Conservation (phyloP, 805 yeast species). For the Metschnikowia corniflorae region DNA sequence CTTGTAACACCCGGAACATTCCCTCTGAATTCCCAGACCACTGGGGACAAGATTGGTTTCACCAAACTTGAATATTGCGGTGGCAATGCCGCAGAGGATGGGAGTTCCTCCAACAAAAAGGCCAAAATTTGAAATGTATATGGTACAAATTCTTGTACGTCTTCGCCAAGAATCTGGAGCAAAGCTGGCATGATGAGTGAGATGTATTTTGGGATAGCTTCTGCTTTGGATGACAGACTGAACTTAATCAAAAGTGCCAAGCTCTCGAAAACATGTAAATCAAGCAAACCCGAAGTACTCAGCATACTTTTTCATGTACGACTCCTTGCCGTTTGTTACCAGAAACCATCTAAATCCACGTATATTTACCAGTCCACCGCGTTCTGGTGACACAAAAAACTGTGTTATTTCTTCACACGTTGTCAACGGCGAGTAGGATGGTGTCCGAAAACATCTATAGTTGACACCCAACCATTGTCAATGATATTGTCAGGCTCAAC, state of each 20-base stretch:
- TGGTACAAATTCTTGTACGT: conserved; percentile 91
- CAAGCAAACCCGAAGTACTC: too few species aligned
- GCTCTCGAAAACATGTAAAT: conserved; percentile 84
- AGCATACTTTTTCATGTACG: too few species aligned
- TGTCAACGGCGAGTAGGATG: too few species aligned
- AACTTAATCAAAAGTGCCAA: conserved; percentile 71
- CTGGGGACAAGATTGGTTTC: conserved; percentile 83
- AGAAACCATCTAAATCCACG: too few species aligned
- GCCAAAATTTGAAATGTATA: conserved; percentile 90
- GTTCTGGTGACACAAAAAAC: too few species aligned
- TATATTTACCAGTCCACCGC: too few species aligned
- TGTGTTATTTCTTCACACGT: too few species aligned
- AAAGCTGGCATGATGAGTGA: conserved; percentile 61
- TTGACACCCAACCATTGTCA: too few species aligned
- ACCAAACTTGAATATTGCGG: conserved; percentile 60
- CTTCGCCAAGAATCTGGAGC: conserved; percentile 66
- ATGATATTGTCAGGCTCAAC: too few species aligned
- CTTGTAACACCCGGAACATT: conserved; percentile 92
- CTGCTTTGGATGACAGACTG: conserved; percentile 22
- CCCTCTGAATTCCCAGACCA: conserved; percentile 90
- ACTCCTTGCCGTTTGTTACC: too few species aligned
- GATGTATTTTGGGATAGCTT: conserved; percentile 34
- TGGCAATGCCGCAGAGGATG: conserved; percentile 52
- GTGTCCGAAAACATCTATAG: too few species aligned
- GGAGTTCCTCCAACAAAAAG: conserved; percentile 62